A percentile compares a stretch with the other conserved stretches of the same genome.
Conservation (phyloP, 805 yeast genomes). For the Isabelozyma rhagii region DNA sequence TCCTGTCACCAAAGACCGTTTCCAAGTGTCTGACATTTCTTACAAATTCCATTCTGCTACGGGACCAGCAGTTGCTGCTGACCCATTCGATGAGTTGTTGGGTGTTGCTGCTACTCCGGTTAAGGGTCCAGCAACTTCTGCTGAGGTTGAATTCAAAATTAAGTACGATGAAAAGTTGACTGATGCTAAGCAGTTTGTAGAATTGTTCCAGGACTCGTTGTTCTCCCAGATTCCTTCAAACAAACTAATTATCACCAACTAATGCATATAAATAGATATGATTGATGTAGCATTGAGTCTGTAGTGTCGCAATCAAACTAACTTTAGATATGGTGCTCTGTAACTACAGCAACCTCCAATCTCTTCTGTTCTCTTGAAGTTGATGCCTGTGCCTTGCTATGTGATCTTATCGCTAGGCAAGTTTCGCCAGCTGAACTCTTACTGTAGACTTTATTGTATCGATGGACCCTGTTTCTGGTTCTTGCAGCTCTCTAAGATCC, state of each 20-base stretch:
- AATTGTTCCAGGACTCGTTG: slow-evolving; percentile 30
- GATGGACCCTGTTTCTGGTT: too few relatives aligned
- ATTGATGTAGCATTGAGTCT: neutral
- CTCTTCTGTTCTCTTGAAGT: too few relatives aligned
- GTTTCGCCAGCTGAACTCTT: neutral
- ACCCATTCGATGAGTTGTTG: slow-evolving; percentile 32
- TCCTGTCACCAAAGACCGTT: slow-evolving; percentile 31
- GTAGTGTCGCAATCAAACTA: too few relatives aligned
- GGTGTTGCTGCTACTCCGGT: slow-evolving; percentile 11
- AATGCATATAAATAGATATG: neutral
- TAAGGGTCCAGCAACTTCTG: slow-evolving; percentile 11
- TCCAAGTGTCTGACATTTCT: slow-evolving; percentile 25
- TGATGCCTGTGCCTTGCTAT: too few relatives aligned
- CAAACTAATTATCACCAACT: slow-evolving; percentile 3
- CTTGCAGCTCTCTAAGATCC: neutral
- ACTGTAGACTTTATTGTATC: too few relatives aligned
- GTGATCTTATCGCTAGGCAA: neutral
- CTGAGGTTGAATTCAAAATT: slow-evolving; percentile 31
- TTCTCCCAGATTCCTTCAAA: slow-evolving; percentile 28
- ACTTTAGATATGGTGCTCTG: too few relatives aligned
- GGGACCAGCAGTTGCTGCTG: slow-evolving; percentile 6
- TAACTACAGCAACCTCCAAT: too few relatives aligned
- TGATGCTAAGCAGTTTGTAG: slow-evolving; percentile 36
- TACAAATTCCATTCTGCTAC: slow-evolving; percentile 17
- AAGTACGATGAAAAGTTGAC: slow-evolving; percentile 27